Evolutionary conservation across 2,329 filamentous ascomycete species (phyloP), one percentile per base, ranked within the genome.

Genomic region (Grosmannia serpens): DNA sequence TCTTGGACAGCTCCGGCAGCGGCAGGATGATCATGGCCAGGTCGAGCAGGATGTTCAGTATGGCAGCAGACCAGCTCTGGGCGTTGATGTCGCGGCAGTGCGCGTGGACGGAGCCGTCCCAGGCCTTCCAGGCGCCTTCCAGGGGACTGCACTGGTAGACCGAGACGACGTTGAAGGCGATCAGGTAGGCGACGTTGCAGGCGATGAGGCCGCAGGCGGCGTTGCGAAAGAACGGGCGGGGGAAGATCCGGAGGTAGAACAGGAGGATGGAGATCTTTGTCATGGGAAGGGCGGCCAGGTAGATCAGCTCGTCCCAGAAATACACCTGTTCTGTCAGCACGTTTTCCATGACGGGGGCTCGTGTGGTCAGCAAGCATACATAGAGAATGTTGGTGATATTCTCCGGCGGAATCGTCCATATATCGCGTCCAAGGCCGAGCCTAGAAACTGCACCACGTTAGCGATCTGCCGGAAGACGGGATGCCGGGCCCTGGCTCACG

Each of bases 361-460:
- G 2, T 24, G 38, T 24, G 15, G 4, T 6, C 5, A 13, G 55
- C 8, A 15, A 6, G 31, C 66, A 63, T 33, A 68, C 70, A 52
- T 71, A 69, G 47, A 77, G 71, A 59, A 75, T 69, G 3, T 67
- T 58, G 1, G 73, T 76, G 57, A 77, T 71, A 46, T 75, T 64
- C n/a, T 74, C 66, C 38, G 71, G 70, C 1, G 70, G 65, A 5
- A 77, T 65, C 35, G 68, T 72, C 75, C 75, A 77, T 62, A 77
- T 73, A 59, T 77, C 74, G 29, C 65, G 67, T 10, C 75, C 75
- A 6, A 77, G 67, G 2, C 74, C 75, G 49, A 67, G 59, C 11
- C 71, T 58, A 13, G 70, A 66, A 56, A 77, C 73, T 72, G 63
- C 11, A 26, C 17, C 10, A 3, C 15, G 33, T 35, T 13, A 35